Conservation (phyloP, 2,329 filamentous ascomycete species). For the Botrytis cinerea region DNA sequence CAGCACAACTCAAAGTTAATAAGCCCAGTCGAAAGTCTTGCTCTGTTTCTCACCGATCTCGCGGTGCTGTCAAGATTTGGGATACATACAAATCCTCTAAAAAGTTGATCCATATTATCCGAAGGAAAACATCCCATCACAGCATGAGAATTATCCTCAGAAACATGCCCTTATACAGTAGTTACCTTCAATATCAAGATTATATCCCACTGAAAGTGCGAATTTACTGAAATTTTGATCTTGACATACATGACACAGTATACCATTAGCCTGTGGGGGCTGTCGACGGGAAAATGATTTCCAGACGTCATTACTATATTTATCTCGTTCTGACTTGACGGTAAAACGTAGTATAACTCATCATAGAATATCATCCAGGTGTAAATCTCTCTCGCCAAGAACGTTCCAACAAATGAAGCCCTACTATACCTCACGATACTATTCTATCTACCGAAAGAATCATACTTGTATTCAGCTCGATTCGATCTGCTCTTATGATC, state of each 20-base stretch:
- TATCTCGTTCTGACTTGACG: neutral
- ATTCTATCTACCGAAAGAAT: neutral
- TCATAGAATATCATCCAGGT: neutral
- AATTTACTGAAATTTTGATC: neutral
- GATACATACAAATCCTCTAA: neutral
- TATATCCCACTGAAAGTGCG: neutral
- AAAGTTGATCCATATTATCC: neutral
- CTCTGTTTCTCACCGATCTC: neutral
- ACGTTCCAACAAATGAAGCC: neutral
- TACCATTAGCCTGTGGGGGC: neutral
- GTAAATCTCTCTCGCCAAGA: neutral
- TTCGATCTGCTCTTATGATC: neutral
- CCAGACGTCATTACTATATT: neutral
- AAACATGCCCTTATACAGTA: neutral
- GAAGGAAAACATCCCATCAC: neutral
- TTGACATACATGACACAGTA: neutral
- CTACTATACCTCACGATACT: neutral
- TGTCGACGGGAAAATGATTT: fast-evolving
- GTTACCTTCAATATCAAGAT: neutral
- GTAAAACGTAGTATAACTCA: neutral
- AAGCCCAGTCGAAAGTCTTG: neutral
- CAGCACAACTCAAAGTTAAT: neutral
- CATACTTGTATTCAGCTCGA: neutral
- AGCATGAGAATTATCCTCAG: neutral
- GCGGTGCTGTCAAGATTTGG: neutral